These are phyloP conservation scores for Colletotrichum godetiae DNA, from an alignment of 2,329 filamentous ascomycete species.

Conservation along the genomic window DNA sequence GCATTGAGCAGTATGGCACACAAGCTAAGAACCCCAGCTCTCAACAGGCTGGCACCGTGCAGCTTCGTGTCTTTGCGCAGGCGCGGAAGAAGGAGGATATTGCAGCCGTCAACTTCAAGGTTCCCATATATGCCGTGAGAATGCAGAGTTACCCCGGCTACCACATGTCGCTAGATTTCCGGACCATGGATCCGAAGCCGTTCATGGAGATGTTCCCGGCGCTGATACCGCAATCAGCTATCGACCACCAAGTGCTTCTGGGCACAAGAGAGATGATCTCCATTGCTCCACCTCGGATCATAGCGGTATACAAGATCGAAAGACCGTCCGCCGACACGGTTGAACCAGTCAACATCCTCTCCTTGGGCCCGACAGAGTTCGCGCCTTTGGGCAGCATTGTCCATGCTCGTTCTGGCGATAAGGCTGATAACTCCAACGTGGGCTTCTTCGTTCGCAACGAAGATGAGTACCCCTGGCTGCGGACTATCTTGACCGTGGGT, in stretches of 20 bases:
- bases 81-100: slow-evolving; percentile 40
- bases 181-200: slow-evolving; percentile 53
- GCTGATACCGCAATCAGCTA: slow-evolving; percentile 42
- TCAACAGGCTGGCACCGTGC: slow-evolving; percentile 40
- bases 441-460: slow-evolving; percentile 52
- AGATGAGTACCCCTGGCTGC: slow-evolving; percentile 54
- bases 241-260: slow-evolving; percentile 42
- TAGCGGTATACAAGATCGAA: background rate
- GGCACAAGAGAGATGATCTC: background rate
- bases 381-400: slow-evolving; percentile 46
- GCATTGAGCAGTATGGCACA: slow-evolving; percentile 44
- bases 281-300: background rate
- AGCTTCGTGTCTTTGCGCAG: slow-evolving; percentile 40
- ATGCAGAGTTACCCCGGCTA: slow-evolving; percentile 57
- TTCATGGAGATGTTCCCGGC: slow-evolving; percentile 58
- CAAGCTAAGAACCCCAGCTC: slow-evolving; percentile 36
- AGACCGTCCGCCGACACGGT: slow-evolving; percentile 26
- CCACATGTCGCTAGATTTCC: slow-evolving; percentile 56
- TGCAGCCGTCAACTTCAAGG: slow-evolving; percentile 39
- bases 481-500: slow-evolving; percentile 46
- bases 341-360: slow-evolving; percentile 9
- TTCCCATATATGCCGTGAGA: slow-evolving; percentile 49
- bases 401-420: slow-evolving; percentile 52
- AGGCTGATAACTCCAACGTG: slow-evolving; percentile 50
- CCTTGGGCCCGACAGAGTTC: slow-evolving; percentile 10